Base-by-base conservation (phyloP, 768 basidiomycete genomes). In the Pulveroboletus sp. region DNA sequence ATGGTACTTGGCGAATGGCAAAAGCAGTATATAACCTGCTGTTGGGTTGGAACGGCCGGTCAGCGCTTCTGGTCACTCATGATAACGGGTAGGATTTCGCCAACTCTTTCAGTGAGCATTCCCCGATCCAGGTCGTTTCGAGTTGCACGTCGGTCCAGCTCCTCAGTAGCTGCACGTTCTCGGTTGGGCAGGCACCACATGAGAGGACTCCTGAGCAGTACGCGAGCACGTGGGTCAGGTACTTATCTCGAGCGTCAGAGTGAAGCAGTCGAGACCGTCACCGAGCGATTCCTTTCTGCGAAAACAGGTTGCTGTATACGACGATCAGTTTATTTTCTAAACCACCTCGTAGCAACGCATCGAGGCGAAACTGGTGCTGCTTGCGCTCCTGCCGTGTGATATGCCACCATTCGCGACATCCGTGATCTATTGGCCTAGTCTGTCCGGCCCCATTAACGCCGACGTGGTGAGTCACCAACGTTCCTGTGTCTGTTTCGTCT, bases 61-160 rank as follows among this genome's bases (percentile, higher is more conserved):
- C 31, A 37, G 27, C 8, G 10, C 24, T 33, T 49, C 21, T 46
- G 46, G 37, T 36, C 38, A 37, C 14, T 28, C 10, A 24, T n/a
- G 30, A 28, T 21, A 68, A 21, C 66, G 68, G 60, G 66, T 65
- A 63, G 61, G 63, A 51, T 66, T 57, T 68, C 68, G 1, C 60
- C 63, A 54, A 63, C 56, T 6, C 48, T 59, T 50, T 68, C 59
- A 44, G 66, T 69, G 38, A 62, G 66, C 38, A 47, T 38, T 41
- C 4, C 39, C 38, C 28, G 6, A 14, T 39, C 26, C 5, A 18
- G 33, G 4, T 15, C 9, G 35, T 39, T n/a, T 42, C 32, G 5
- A 18, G 24, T 11, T 18, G 15, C n/a, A 24, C 17, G 4, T 32
- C 32, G 2, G 17, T 41, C 32, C 35, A 66, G 66, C 46, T 66